phyloP scores from a whole-genome alignment of 257 asterid genomes.

The Salvia miltiorrhiza region DNA sequence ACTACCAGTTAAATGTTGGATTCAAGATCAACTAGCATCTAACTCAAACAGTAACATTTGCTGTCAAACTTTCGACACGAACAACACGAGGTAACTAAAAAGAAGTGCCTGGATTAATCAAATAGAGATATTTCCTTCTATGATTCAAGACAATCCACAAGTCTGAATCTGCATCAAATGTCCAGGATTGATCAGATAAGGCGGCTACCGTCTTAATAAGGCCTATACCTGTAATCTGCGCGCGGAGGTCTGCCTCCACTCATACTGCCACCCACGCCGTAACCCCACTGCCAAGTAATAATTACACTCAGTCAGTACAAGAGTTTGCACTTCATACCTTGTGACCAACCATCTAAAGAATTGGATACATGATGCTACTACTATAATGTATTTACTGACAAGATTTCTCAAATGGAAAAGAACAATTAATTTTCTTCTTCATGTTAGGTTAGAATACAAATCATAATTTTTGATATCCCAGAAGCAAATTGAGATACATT shows the following conservation, averaged over 20 bases:
- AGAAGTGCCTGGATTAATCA: background rate
- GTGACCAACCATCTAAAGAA: background rate
- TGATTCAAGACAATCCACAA: slow-evolving; percentile 1
- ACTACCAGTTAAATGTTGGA: no score
- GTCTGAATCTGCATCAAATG: background rate
- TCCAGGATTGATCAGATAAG: background rate
- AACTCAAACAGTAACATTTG: no score
- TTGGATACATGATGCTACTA: background rate
- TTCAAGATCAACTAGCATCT: no score
- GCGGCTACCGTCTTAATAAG: slow-evolving; percentile 43
- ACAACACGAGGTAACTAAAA: background rate
- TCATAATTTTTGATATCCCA: background rate
- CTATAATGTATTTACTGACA: background rate
- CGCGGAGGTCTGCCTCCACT: slow-evolving; percentile 74
- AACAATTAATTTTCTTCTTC: background rate
- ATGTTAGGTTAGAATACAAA: background rate
- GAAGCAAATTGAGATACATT: background rate
- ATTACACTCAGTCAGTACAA: slow-evolving; percentile 1
- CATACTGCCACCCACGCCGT: slow-evolving; percentile 75
- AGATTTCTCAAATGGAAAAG: background rate
- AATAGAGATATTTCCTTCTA: slow-evolving; percentile 5
- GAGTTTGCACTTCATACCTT: background rate
- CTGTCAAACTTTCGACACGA: no score
- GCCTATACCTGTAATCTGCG: slow-evolving; percentile 80
- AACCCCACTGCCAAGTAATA: slow-evolving; percentile 77